A percentile compares a stretch with the other conserved stretches of the same genome.
phyloP scores from a whole-genome alignment of 2,329 filamentous ascomycete species.

The Exophiala oligosperma region DNA sequence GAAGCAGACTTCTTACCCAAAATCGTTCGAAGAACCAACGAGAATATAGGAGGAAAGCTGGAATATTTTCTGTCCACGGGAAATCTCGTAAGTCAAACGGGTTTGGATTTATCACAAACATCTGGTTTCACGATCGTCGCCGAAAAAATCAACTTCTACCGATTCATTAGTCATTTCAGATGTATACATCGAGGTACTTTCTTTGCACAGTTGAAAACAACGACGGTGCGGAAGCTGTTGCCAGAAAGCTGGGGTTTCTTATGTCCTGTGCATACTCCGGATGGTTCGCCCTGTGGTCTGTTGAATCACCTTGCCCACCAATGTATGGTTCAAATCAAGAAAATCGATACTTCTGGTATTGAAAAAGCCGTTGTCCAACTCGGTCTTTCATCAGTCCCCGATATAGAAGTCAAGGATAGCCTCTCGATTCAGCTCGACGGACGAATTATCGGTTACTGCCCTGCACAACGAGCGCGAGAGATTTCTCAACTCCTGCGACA shows the following conservation, averaged over 20 bases:
- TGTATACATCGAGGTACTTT: slow-evolving; percentile 99
- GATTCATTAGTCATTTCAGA: slow-evolving; percentile 98
- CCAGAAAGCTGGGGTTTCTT: slow-evolving; percentile 98
- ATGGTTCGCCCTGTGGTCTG: slow-evolving; percentile 91
- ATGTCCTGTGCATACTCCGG: slow-evolving; percentile 95
- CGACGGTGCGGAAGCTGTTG: slow-evolving; percentile 89
- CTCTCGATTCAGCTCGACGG: slow-evolving; percentile 91
- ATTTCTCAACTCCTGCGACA: slow-evolving; percentile 86
- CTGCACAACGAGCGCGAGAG: slow-evolving; percentile 74
- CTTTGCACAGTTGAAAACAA: slow-evolving; percentile 96
- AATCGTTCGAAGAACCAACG: slow-evolving; percentile 79
- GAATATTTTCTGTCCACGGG: slow-evolving; percentile 97
- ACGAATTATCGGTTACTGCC: slow-evolving; percentile 84
- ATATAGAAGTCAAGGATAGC: slow-evolving; percentile 77
- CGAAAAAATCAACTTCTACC: slow-evolving; percentile 98
- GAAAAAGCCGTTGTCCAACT: slow-evolving; percentile 74
- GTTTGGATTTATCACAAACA: slow-evolving; percentile 89
- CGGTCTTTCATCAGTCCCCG: slow-evolving; percentile 73
- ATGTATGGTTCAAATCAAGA: slow-evolving; percentile 79
- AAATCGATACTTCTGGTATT: slow-evolving; percentile 72
- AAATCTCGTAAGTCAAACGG: slow-evolving; percentile 86
- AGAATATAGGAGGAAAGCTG: slow-evolving; percentile 81
- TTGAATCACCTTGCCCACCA: slow-evolving; percentile 95
- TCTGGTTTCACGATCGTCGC: slow-evolving; percentile 96
- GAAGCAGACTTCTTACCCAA: slow-evolving; percentile 74